Base-by-base conservation (phyloP, 2,329 filamentous ascomycete species). In the Lomentospora prolificans region DNA sequence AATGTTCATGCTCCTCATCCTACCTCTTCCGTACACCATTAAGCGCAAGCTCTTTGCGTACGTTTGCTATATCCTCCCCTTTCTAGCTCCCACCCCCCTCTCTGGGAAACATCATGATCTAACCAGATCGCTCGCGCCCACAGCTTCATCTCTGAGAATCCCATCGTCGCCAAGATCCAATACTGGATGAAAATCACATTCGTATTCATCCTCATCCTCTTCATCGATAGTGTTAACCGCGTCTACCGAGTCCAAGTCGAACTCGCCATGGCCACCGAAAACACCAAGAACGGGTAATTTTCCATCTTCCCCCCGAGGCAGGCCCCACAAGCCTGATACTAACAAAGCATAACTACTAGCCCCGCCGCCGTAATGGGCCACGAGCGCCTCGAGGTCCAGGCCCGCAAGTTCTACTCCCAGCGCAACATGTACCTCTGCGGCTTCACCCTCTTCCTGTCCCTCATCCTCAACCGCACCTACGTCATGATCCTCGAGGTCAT, bases 401-500 rank as follows among this genome's bases (percentile, higher is more conserved):
- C 94, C 62, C 90, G 94, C 81, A 99, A 99, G 76, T 99, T 99
- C 80, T 99, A 99, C 82, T 96, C 91, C 60, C 92, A 99, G 78
- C 91, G 94, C 73, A 99, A 99, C 84, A 99, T 99, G 94, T 99
- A 99, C 77, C 90, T 99, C 60, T 97, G 94, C 73, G 94, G 94
- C 65, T 99, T 99, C 80, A 99, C 94, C 4, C 86, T 99, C 61
- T 97, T 99, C 84, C 86, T 99, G 60, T 97, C 92, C 55, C 81
- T 99, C 61, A 99, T 99, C 73, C 89, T 95, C 69, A 97, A 99
- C 85, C 92, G 94, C 68, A 99, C 94, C 68, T 99, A 97, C 78
- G 88, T 86, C 67, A 92, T 97, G 89, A 96, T 96, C 67, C 81
- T 96, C 62, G 91, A 96, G 64, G 84, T 88, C 53, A 87, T 96